Evolutionary conservation across 2,329 filamentous ascomycete species (phyloP).

Genomic region (Penicillium sp.): DNA sequence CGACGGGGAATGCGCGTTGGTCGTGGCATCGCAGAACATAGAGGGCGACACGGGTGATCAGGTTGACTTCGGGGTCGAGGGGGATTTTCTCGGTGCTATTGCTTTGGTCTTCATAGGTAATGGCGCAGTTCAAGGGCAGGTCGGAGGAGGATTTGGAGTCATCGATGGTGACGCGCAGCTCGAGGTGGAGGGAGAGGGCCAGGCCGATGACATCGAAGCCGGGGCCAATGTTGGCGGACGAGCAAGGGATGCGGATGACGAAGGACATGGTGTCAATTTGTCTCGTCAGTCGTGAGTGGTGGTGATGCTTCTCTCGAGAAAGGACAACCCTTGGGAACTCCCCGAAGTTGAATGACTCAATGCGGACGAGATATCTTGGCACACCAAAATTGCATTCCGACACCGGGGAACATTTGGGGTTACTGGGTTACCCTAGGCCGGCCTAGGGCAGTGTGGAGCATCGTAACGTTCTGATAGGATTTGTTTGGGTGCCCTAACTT

Average conservation of each 20-base stretch:
- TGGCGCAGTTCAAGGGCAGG: slow-evolving; percentile 67
- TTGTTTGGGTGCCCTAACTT: too few relatives aligned
- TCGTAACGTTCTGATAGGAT: too few relatives aligned
- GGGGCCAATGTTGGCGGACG: slow-evolving; percentile 95
- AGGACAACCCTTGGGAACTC: too few relatives aligned
- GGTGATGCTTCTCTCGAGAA: too few relatives aligned
- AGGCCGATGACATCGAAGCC: slow-evolving; percentile 97
- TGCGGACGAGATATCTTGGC: slow-evolving; percentile 26
- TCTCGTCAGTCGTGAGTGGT: too few relatives aligned
- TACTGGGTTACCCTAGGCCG: too few relatives aligned
- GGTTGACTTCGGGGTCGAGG: slow-evolving; percentile 82
- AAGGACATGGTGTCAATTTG: slow-evolving; percentile 50
- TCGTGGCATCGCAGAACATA: slow-evolving; percentile 94
- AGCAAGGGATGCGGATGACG: slow-evolving; percentile 82
- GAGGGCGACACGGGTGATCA: slow-evolving; percentile 90
- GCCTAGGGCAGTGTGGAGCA: too few relatives aligned
- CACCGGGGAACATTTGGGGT: slow-evolving; percentile 18
- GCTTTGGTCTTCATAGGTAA: slow-evolving; percentile 88
- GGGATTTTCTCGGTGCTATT: slow-evolving; percentile 74
- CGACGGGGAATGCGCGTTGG: slow-evolving; percentile 78
- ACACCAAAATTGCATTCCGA: slow-evolving; percentile 25
- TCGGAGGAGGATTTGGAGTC: slow-evolving; percentile 52
- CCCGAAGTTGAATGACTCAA: slow-evolving; percentile 26
- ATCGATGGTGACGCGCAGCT: slow-evolving; percentile 80
- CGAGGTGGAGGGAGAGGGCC: slow-evolving; percentile 90